Evolutionary conservation across 108 stramenopile genomes (phyloP).

Genomic region (Cyclotella cryptica): DNA sequence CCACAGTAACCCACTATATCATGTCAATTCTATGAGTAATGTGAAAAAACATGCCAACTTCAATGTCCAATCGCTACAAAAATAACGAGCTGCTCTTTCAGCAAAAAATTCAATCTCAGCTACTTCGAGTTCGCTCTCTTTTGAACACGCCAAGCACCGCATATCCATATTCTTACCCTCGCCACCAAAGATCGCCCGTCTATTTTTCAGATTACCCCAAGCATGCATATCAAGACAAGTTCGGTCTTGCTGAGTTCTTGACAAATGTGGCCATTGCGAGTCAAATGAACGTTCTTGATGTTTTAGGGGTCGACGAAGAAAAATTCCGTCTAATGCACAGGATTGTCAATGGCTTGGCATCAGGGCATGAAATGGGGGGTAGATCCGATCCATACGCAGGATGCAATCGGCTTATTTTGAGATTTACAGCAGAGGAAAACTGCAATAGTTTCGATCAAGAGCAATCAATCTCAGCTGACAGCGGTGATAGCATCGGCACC

Average conservation of each 20-base stretch:
- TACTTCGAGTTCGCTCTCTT: background rate
- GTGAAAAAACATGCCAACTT: background rate
- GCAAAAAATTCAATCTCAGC: constrained; percentile 1
- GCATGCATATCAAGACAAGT: constrained; percentile 75
- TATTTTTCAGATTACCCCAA: constrained; percentile 26
- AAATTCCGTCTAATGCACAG: constrained; percentile 27
- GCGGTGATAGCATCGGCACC: background rate
- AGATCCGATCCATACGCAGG: background rate
- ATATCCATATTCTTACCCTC: background rate
- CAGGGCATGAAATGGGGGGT: background rate
- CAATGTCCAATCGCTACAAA: constrained; percentile 7
- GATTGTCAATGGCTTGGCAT: constrained; percentile 35
- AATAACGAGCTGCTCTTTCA: constrained; percentile 7
- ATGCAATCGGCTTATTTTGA: constrained; percentile 1
- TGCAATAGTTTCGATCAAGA: background rate
- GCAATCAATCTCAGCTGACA: background rate
- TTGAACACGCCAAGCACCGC: background rate
- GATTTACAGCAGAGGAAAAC: constrained; percentile 6
- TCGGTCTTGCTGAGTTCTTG: constrained; percentile 58
- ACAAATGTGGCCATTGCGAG: constrained; percentile 67
- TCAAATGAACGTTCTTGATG: constrained; percentile 57
- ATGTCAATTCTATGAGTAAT: too few relatives aligned
- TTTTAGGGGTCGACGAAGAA: constrained; percentile 59
- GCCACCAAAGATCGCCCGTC: background rate
- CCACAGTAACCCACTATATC: too few relatives aligned